Evolutionary conservation across 371 early-diverging fungal genomes (phyloP), one percentile per base, ranked within the genome.

Genomic region (Vittaforma corneae): DNA sequence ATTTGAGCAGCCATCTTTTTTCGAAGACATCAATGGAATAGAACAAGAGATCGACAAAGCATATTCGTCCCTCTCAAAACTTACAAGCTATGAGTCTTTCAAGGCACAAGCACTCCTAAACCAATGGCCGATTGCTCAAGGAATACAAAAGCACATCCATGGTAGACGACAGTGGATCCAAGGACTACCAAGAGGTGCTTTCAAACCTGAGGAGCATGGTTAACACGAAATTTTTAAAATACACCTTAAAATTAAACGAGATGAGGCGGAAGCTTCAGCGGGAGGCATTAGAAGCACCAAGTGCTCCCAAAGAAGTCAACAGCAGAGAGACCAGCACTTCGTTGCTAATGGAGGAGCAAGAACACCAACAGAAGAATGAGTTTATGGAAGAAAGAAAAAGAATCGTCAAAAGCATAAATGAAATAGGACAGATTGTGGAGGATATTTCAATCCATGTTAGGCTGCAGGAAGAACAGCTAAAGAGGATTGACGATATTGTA

Each of bases 391-490:
- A 72, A 44, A 53, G 72, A 40, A 67, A 72, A 59, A 46, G 59
- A 38, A 73, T 79, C 14, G 64, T 61, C 20, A 50, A 53, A 55
- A 79, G 75, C 44, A 76, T 80, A 28, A 74, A 65, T 46, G 80
- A 80, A 63, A 68, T 80, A 29, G 80, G 80, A 11, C 69, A 72
- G 52, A 62, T 80, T 48, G 70, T 80, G 20, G 71, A 72, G 42
- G 78, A 80, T 35, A 74, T 80, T 34, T 68, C 71, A 16, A 71
- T 80, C 47, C 80, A 80, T 55, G 65, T 78, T 9, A 62, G 68
- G 18, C 18, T 78, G 46, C 80, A 80, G 54, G 80, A 73, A 35
- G 77, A 77, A 48, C 63, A 67, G 28, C 55, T 80, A 26, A 72
- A 65, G 45, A 53, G 73, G 44, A 76, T 80, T 11, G 80, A 80